Conservation (phyloP, 2,329 filamentous ascomycete genomes). For the Hypocreales sp. region DNA sequence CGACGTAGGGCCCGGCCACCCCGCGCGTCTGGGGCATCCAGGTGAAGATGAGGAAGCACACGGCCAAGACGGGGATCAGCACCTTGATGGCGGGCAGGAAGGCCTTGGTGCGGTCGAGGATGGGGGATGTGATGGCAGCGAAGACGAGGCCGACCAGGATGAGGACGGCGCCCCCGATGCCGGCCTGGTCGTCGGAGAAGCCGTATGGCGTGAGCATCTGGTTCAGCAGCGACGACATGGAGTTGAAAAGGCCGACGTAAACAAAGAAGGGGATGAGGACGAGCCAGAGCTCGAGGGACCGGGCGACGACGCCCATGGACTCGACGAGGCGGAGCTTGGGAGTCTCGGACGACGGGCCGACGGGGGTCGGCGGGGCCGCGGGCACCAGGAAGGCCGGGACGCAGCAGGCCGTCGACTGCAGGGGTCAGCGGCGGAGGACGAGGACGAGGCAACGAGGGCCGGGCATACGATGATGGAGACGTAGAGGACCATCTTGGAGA, state of each 20-base stretch:
- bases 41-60: constrained; percentile 62
- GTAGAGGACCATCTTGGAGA: constrained; percentile 75
- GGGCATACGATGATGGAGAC: constrained; percentile 61
- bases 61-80: constrained; percentile 57
- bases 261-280: constrained; percentile 66
- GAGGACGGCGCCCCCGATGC: constrained; percentile 76
- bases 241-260: constrained; percentile 91
- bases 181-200: constrained; percentile 70
- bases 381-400: constrained; percentile 76
- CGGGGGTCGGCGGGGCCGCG: constrained; percentile 58
- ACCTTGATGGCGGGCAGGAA: constrained; percentile 61
- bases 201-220: constrained; percentile 81
- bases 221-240: constrained; percentile 72
- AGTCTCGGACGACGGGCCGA: constrained; percentile 49
- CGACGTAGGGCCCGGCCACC: constrained; percentile 57
- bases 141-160: constrained; percentile 76
- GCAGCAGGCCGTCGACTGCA: constrained; percentile 29
- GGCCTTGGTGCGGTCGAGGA: constrained; percentile 72
- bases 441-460: background rate
- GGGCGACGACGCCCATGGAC: constrained; percentile 34
- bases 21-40: constrained; percentile 52
- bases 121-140: constrained; percentile 61
- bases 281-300: constrained; percentile 61
- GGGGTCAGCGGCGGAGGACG: background rate
- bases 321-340: constrained; percentile 35